These are phyloP conservation scores for Serendipita vermifera DNA, from an alignment of 768 basidiomycete species.

Conservation along the genomic window DNA sequence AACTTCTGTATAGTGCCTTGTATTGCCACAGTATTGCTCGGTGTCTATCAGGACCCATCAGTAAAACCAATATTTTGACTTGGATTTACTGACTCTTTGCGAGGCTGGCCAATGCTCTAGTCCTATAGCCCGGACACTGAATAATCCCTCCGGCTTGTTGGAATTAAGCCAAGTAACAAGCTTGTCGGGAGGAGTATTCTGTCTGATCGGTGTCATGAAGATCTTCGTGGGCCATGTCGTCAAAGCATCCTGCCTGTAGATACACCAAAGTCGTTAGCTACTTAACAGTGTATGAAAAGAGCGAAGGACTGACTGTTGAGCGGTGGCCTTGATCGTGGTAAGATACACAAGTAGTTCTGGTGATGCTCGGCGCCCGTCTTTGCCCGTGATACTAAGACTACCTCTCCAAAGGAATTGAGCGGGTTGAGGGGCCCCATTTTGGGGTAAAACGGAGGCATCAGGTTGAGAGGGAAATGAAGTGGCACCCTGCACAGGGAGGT, in stretches of 20 bases:
- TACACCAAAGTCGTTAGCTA: no score
- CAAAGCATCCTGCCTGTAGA: no score
- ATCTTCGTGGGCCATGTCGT: no score
- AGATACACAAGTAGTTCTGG: no score
- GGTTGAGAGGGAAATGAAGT: background rate
- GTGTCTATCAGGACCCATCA: no score
- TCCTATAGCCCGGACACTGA: background rate
- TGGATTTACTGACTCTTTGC: no score
- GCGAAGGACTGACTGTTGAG: no score
- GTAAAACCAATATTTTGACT: no score
- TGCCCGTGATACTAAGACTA: background rate
- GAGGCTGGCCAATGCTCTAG: background rate
- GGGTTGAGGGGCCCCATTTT: background rate
- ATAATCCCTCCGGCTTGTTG: slow-evolving; percentile 3
- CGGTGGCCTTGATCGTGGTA: no score
- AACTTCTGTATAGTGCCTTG: no score
- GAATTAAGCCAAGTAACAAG: background rate
- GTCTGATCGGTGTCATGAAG: background rate
- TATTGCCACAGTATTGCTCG: background rate
- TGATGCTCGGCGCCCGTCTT: background rate
- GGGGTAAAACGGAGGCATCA: no score
- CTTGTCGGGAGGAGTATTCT: background rate
- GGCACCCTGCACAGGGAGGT: background rate
- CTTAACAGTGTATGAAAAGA: no score
- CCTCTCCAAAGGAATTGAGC: background rate